Percentiles rank a stretch among this genome's conserved stretches.
Evolutionary conservation across 148 eudicot genomes (phyloP).

Genomic region (Rhododendron ovatum): DNA sequence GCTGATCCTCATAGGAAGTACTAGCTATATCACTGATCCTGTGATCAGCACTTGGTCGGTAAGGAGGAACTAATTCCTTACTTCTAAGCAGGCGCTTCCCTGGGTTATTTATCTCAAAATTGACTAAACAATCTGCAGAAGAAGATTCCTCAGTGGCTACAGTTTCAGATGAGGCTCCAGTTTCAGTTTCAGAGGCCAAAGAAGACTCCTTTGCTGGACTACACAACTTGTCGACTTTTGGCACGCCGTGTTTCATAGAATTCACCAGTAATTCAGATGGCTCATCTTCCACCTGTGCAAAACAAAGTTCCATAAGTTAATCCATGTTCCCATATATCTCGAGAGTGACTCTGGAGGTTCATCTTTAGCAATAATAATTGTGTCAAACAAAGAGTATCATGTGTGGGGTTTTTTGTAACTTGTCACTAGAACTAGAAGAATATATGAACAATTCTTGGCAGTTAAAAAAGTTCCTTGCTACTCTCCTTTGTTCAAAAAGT

Average conservation of each 20-base stretch:
- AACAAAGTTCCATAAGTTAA: constrained; percentile 10
- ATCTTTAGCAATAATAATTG: constrained; percentile 5
- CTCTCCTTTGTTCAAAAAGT: background rate
- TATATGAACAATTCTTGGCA: background rate
- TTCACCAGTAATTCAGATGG: constrained; percentile 39
- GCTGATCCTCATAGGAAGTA: constrained; percentile 25
- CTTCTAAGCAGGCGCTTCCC: constrained; percentile 29
- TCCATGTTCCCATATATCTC: background rate
- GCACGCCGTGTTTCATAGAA: constrained; percentile 25
- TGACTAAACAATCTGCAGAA: constrained; percentile 10
- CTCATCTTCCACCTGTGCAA: constrained; percentile 49
- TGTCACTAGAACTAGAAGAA: background rate
- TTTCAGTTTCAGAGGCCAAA: constrained; percentile 22
- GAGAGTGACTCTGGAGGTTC: constrained; percentile 4
- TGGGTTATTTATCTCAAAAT: constrained; percentile 13
- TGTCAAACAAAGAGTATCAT: background rate
- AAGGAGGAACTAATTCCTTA: constrained; percentile 28
- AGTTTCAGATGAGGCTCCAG: constrained; percentile 32
- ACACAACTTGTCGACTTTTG: constrained; percentile 14
- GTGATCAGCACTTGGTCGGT: constrained; percentile 15
- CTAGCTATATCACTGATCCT: constrained; percentile 25
- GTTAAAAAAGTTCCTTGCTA: background rate
- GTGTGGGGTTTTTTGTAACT: background rate
- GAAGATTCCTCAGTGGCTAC: constrained; percentile 9
- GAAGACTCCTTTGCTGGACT: constrained; percentile 23